Evolutionary conservation across 148 eudicot species (phyloP), one percentile per base, ranked within the genome.

Genomic region (Camellia japonica): DNA sequence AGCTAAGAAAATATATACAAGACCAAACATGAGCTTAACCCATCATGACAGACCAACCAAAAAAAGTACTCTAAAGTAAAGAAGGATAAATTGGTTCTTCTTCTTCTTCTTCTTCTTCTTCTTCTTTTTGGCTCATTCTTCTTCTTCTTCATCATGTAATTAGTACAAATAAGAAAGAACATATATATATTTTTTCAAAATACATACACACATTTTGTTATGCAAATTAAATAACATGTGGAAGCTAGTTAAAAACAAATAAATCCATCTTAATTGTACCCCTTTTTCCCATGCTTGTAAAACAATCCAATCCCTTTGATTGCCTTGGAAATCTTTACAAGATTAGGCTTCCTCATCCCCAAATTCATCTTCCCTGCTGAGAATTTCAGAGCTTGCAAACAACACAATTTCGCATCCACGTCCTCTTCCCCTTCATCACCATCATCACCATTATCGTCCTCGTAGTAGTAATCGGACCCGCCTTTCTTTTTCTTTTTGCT

Each of bases 281-380:
- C 82, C 38, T 49, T 76, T 84, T 83, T 84, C 77, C 80, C 78
- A 69, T 85, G 86, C 84, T 51, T 87, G 64, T 87, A 92, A 84
- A 90, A 74, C 91, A 93, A 91, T 38, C 93, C 93, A 80, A 93
- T 63, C 44, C 98, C 97, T 71, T 88, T 93, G 71, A 95, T 79
- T 43, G 90, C 95, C 86, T 91, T 93, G 2, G 93, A 82, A 84
- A 93, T 79, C 82, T 85, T 93, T 16, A 86, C 68, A 79, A 93
- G 86, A 77, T 79, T 89, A 64, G 94, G 88, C 85, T 78, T 89
- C 15, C 89, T 90, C 92, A 93, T 87, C 19, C 90, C 94, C 76
- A 91, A 66, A 84, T 90, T 94, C 90, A 91, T 87, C 86, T 94
- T 95, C 79, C 92, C 91, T 41, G 90, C 81, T 38, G 98, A 93